These are phyloP conservation scores for Dioscorea cayenensis DNA, from an alignment of 116 monocot genomes.

Conservation along the genomic window DNA sequence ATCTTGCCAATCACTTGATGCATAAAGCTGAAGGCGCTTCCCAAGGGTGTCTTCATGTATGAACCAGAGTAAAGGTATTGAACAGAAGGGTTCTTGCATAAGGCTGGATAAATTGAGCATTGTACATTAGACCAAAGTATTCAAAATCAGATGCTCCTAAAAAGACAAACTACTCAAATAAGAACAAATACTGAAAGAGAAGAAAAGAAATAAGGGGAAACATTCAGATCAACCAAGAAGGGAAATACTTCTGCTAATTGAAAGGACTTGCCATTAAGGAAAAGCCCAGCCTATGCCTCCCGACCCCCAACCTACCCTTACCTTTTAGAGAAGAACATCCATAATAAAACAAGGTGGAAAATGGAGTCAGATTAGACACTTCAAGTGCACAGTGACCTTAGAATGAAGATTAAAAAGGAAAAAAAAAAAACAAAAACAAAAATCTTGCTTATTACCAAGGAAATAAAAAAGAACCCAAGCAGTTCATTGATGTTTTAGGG, in stretches of 20 bases:
- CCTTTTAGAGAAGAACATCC: no score
- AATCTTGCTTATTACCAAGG: no score
- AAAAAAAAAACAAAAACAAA: no score
- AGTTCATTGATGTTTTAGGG: no score
- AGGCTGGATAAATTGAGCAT: constrained; percentile 37
- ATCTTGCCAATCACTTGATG: constrained; percentile 25
- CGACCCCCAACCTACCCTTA: no score
- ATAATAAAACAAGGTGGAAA: no score
- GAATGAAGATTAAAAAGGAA: no score
- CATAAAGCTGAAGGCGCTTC: constrained; percentile 56
- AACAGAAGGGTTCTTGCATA: constrained; percentile 72
- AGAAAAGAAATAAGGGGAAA: background rate
- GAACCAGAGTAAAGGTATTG: constrained; percentile 83
- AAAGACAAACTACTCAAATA: background rate
- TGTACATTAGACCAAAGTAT: no score
- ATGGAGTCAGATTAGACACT: no score
- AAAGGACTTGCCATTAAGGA: background rate
- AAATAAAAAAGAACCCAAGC: no score
- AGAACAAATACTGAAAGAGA: background rate
- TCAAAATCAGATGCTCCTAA: background rate
- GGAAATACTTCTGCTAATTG: background rate
- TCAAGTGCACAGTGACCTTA: no score
- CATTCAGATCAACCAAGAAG: background rate
- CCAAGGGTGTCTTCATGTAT: constrained; percentile 84
- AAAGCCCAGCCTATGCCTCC: no score